Conservation (phyloP, 768 basidiomycete genomes). For the Leccinum obscurum region DNA sequence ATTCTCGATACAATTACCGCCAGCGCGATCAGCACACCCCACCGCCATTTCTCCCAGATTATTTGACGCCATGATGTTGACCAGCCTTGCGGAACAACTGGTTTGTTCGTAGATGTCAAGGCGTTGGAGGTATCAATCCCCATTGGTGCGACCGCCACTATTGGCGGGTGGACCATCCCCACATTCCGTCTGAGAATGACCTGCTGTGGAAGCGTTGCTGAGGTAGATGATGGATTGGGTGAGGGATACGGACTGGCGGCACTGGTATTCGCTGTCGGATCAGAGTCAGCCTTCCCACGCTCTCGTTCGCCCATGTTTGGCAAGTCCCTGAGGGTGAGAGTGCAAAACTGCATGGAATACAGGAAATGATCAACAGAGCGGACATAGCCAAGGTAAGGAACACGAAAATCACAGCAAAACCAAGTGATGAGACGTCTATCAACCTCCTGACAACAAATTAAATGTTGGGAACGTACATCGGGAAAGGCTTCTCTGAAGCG, state of each 20-base stretch:
- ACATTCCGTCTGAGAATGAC: conserved; percentile 18
- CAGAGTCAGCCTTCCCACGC: conserved; percentile 47
- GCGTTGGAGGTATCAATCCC: conserved; percentile 20
- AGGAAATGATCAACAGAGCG: conserved; percentile 21
- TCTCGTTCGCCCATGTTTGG: conserved; percentile 94
- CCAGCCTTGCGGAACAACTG: conserved; percentile 47
- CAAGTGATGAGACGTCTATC: conserved; percentile 21
- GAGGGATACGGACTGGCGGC: conserved; percentile 16
- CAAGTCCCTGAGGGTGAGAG: conserved; percentile 61
- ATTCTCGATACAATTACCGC: conserved; percentile 78
- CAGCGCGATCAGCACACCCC: conserved; percentile 75
- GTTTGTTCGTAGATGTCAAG: conserved; percentile 30
- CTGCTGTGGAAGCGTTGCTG: conserved; percentile 24
- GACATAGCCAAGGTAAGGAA: conserved; percentile 18
- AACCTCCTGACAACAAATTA: conserved; percentile 22
- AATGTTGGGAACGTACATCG: conserved; percentile 56
- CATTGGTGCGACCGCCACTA: conserved; percentile 6
- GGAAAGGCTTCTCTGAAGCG: conserved; percentile 89
- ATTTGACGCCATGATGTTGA: conserved; percentile 62
- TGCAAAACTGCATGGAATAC: conserved; percentile 58
- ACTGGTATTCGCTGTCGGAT: conserved; percentile 25
- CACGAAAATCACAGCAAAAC: conserved; percentile 20
- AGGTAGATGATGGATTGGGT: conserved; percentile 20
- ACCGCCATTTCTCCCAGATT: conserved; percentile 83
- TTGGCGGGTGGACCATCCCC: conserved; percentile 26